Evolutionary conservation across 1,139 yeast genomes (phyloP), one percentile per base, ranked within the genome.

Genomic region (Geotrichum aggregatum): DNA sequence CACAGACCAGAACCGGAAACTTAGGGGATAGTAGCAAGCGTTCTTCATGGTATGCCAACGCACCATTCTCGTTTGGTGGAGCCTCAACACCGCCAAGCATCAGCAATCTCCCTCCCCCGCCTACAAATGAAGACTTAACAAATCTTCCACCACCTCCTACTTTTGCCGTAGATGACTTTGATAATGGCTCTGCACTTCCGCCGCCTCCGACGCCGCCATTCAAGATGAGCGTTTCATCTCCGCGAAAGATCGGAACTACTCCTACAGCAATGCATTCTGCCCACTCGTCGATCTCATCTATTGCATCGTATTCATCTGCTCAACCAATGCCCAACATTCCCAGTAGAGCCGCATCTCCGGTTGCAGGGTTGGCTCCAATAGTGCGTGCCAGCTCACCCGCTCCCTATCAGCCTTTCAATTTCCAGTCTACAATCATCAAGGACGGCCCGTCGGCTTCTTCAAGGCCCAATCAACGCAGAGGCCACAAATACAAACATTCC

Each of bases 401-500:
- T 6, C 28, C 28, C n/a, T 49, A 49, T 31, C 50, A 56, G 39
- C 75, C 75, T 14, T 71, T 71, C 61, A 67, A 70, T 51, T 71
- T 71, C 55, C 66, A 66, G 54, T 58, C 69, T 31, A 59, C 67
- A 10, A 57, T 63, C 10, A 54, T 65, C 51, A 47, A 63, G 33
- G 57, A 65, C 26, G 52, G 54, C 21, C 21, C n/a, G 38, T 21
- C 28, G 16, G 55, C 31, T 39, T 36, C 28, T 45, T 47, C 38
- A 26, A 46, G 61, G 18, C 60, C 70, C 28, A 62, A 61, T 50
- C 94, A 87, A 63, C 80, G 98, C 72, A 83, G 91, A 59, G 98
- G 98, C 10, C 98, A 92, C 70, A 80, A 91, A 61, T 92, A 92
- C 66, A 92, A 92, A 66, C 98, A 92, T 63, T 88, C 97, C 4